phyloP scores from a whole-genome alignment of 1,284 basidiomycete species.

The Heterobasidion occidentale region DNA sequence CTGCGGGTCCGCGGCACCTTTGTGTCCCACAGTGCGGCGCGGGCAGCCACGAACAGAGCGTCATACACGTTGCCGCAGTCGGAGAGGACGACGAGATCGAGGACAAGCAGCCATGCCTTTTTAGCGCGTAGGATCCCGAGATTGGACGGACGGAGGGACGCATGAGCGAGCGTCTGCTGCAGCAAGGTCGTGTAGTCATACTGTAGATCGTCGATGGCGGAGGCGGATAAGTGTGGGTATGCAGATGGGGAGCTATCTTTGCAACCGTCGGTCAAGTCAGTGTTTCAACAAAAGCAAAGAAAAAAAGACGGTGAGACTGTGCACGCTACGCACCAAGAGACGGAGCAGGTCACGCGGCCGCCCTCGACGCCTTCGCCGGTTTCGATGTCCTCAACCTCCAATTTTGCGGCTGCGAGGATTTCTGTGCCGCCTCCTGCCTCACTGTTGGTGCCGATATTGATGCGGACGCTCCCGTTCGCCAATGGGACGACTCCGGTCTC shows the following conservation, averaged over 20 bases:
- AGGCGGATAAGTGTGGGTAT: conserved; percentile 56
- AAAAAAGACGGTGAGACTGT: background rate
- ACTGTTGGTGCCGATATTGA: conserved; percentile 55
- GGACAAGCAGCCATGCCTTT: conserved; percentile 61
- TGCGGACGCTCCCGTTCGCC: conserved; percentile 71
- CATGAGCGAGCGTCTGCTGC: conserved; percentile 51
- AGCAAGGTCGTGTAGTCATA: conserved; percentile 55
- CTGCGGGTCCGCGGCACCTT: conserved; percentile 65
- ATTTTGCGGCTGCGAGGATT: conserved; percentile 59
- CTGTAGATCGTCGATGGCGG: conserved; percentile 64
- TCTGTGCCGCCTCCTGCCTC: conserved; percentile 61
- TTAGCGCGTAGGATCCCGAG: conserved; percentile 53
- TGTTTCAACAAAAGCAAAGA: background rate
- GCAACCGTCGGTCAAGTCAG: conserved; percentile 19
- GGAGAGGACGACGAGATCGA: conserved; percentile 63
- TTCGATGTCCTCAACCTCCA: conserved; percentile 60
- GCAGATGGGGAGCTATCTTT: conserved; percentile 67
- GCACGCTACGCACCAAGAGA: conserved; percentile 59
- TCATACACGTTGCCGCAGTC: conserved; percentile 71
- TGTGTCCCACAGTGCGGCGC: conserved; percentile 73
- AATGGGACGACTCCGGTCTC: conserved; percentile 69
- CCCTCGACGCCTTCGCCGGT: conserved; percentile 41
- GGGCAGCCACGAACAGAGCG: conserved; percentile 67
- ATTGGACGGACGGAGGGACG: conserved; percentile 52
- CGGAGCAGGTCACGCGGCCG: conserved; percentile 54